A percentile compares a stretch with the other conserved stretches of the same genome.
Conservation (phyloP, 2,329 filamentous ascomycete genomes). For the Scleromitrula shiraiana region DNA sequence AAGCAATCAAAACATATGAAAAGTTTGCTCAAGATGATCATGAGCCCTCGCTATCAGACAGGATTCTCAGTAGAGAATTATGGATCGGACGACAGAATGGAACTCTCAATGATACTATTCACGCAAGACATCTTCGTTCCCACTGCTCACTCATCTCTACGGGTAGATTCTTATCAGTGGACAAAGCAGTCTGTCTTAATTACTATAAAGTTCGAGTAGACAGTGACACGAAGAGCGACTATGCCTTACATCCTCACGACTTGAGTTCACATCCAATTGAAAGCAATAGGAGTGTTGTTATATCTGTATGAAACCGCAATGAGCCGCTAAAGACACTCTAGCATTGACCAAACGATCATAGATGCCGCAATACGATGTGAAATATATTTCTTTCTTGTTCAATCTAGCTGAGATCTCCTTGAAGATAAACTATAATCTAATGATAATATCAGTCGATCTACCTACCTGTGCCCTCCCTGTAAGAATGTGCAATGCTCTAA, state of each 20-base stretch:
- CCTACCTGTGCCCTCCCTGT: too few relatives aligned
- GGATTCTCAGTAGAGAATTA: slow-evolving; percentile 16
- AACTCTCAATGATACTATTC: slow-evolving; percentile 14
- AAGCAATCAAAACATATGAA: slow-evolving; percentile 15
- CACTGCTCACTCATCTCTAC: slow-evolving; percentile 12
- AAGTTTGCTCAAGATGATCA: slow-evolving; percentile 4
- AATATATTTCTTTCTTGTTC: too few relatives aligned
- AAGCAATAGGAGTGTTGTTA: slow-evolving; percentile 11
- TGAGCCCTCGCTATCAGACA: slow-evolving; percentile 1
- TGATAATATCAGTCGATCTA: too few relatives aligned
- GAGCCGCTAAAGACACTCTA: not conserved
- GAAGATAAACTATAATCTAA: too few relatives aligned
- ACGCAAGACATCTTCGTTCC: slow-evolving; percentile 18
- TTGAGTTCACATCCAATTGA: not conserved
- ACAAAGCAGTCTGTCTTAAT: not conserved
- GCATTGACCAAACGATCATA: not conserved
- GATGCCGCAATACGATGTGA: too few relatives aligned
- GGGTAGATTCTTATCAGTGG: slow-evolving; percentile 3
- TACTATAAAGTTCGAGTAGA: too few relatives aligned
- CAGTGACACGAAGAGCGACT: not conserved
- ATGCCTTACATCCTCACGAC: not conserved
- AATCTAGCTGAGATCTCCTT: too few relatives aligned
- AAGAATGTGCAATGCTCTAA: too few relatives aligned
- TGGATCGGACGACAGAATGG: slow-evolving; percentile 18
- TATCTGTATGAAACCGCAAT: slow-evolving; percentile 13